Percentiles rank a stretch among this genome's conserved stretches.
phyloP scores from a whole-genome alignment of 116 monocot species.

The Dioscorea cayenensis region DNA sequence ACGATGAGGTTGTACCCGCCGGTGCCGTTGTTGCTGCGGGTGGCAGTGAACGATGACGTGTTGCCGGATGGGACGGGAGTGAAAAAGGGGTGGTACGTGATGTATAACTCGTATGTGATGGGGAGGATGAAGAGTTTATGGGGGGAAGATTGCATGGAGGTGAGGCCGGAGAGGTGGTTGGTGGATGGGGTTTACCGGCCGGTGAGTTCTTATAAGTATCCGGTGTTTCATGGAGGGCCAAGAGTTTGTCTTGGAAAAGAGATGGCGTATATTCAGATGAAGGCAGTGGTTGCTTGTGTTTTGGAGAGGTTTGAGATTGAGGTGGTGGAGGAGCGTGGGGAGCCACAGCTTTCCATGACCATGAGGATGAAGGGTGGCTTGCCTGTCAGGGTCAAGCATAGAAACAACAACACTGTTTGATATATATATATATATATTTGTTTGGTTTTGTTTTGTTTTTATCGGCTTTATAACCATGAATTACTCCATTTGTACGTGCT shows the following conservation, averaged over 20 bases:
- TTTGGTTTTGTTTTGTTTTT: too few species aligned
- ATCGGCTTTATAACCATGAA: too few species aligned
- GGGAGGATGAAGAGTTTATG: conserved; percentile 12
- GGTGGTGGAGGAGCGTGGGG: conserved; percentile 6
- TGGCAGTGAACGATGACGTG: background rate
- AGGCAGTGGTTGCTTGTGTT: conserved; percentile 6
- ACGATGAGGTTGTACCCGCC: conserved; percentile 57
- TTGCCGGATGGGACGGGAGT: conserved; percentile 9
- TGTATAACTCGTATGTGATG: conserved; percentile 11
- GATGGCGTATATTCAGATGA: conserved; percentile 20
- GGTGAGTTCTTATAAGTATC: background rate
- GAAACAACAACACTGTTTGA: background rate
- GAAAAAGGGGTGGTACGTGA: conserved; percentile 4
- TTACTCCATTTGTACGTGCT: too few species aligned
- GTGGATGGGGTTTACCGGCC: conserved; percentile 1
- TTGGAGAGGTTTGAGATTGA: conserved; percentile 16
- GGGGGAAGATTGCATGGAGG: conserved; percentile 10
- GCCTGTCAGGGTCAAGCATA: conserved; percentile 6
- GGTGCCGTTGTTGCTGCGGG: conserved; percentile 14
- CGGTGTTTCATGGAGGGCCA: conserved; percentile 16
- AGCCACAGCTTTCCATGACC: conserved; percentile 1
- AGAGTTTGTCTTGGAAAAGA: conserved; percentile 16
- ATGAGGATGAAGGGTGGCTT: conserved; percentile 20
- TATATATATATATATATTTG: too few species aligned
- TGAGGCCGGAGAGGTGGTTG: conserved; percentile 13